Conservation (phyloP, 2,329 filamentous ascomycete genomes). For the Aureobasidium mangrovei region DNA sequence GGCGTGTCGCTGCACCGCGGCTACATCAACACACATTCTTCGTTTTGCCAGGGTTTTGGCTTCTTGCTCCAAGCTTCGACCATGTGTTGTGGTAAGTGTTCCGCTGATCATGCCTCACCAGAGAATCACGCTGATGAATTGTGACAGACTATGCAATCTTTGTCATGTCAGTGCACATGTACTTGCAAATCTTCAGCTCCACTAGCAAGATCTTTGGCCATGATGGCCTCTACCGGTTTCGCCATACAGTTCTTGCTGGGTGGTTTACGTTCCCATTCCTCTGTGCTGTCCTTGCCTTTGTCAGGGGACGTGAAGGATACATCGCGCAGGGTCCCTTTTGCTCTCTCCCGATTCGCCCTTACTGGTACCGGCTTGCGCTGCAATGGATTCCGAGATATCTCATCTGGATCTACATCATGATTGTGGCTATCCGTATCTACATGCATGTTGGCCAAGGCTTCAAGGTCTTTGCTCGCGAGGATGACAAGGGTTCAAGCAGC, state of each 20-base stretch:
- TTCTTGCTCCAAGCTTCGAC: slow-evolving; percentile 60
- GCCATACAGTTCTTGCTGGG: slow-evolving; percentile 48
- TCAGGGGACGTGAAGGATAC: slow-evolving; percentile 48
- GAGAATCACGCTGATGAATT: background rate
- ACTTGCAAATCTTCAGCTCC: slow-evolving; percentile 60
- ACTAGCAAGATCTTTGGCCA: slow-evolving; percentile 34
- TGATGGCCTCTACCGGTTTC: slow-evolving; percentile 61
- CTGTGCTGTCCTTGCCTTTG: slow-evolving; percentile 55
- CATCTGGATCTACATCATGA: slow-evolving; percentile 55
- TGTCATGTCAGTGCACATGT: slow-evolving; percentile 64
- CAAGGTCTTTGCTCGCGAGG: slow-evolving; percentile 28
- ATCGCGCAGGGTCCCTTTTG: slow-evolving; percentile 59
- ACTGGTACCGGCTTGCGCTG: slow-evolving; percentile 60
- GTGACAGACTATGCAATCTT: slow-evolving; percentile 56
- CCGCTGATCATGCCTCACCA: background rate
- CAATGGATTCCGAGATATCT: slow-evolving; percentile 68
- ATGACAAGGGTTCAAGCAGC: slow-evolving; percentile 19
- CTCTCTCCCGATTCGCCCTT: slow-evolving; percentile 56
- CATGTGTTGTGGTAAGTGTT: slow-evolving; percentile 48
- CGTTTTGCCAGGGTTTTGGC: slow-evolving; percentile 59
- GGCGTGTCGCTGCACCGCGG: slow-evolving; percentile 48
- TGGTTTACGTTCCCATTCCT: slow-evolving; percentile 52
- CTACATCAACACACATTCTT: slow-evolving; percentile 41
- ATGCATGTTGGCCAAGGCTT: slow-evolving; percentile 50
- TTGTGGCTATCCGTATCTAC: slow-evolving; percentile 62